These are phyloP conservation scores for Irpex lacteus DNA, from an alignment of 1,284 basidiomycete genomes.

Conservation along the genomic window DNA sequence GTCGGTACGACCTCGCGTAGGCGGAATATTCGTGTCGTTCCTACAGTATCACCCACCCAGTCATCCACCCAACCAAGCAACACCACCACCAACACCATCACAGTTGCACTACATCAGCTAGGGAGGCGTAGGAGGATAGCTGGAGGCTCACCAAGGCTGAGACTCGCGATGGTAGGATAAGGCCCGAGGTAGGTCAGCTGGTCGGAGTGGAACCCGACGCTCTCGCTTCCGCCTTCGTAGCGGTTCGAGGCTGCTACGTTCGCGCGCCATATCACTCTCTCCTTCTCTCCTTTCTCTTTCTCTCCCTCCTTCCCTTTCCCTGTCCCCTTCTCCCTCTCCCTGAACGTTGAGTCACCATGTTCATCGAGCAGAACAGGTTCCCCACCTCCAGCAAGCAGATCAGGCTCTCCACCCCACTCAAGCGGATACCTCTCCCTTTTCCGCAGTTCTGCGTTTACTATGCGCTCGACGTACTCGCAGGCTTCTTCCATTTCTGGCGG, in stretches of 20 bases:
- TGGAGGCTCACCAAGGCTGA: constrained; percentile 72
- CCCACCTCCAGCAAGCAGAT: too few species aligned
- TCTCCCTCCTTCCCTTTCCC: background rate
- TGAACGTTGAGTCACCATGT: too few species aligned
- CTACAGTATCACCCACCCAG: constrained; percentile 31
- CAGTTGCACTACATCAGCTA: background rate
- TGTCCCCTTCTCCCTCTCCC: too few species aligned
- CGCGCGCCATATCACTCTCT: constrained; percentile 65
- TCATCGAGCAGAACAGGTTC: too few species aligned
- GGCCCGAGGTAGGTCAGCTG: constrained; percentile 81
- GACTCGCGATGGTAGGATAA: constrained; percentile 88
- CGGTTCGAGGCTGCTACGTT: constrained; percentile 92
- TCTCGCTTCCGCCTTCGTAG: constrained; percentile 83
- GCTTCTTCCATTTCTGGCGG: constrained; percentile 76
- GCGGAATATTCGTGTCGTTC: constrained; percentile 72
- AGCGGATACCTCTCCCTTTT: constrained; percentile 61
- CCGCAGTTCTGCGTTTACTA: constrained; percentile 75
- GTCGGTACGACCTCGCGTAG: constrained; percentile 72
- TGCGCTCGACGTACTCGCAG: constrained; percentile 69
- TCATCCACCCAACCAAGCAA: too few species aligned
- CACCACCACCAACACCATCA: too few species aligned
- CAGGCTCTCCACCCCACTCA: constrained; percentile 72
- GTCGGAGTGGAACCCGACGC: constrained; percentile 86
- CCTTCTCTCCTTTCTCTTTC: constrained; percentile 25
- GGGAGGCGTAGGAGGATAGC: background rate